A percentile compares a stretch with the other conserved stretches of the same genome.
Conservation (phyloP, 2,329 filamentous ascomycete species). For the Bipolaris oryzae region DNA sequence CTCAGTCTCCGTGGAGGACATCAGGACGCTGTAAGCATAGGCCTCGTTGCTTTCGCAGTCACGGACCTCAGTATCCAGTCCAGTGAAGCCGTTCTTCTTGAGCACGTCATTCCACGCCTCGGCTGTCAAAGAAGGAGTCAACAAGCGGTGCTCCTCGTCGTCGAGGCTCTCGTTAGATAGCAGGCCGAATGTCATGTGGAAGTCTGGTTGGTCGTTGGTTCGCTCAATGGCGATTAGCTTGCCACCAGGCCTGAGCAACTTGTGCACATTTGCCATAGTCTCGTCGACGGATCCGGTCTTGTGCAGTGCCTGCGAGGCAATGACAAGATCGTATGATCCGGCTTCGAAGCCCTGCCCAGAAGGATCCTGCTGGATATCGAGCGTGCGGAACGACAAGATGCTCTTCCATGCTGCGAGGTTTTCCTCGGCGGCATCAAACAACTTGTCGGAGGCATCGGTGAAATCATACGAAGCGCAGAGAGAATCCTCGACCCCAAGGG, state of each 20-base stretch:
- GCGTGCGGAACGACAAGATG: not conserved
- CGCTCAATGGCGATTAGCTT: slow-evolving; percentile 1
- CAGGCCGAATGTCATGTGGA: not conserved
- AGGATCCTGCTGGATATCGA: slow-evolving; percentile 9
- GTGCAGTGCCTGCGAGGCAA: slow-evolving; percentile 45
- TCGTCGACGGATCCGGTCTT: slow-evolving; percentile 12
- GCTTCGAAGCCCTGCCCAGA: slow-evolving; percentile 18
- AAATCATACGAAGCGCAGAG: not conserved
- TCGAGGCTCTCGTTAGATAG: not conserved
- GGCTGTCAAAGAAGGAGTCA: not conserved
- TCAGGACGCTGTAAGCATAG: not conserved
- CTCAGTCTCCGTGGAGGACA: not conserved
- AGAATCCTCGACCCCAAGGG: not conserved
- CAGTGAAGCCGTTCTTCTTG: not conserved
- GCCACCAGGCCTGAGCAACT: slow-evolving; percentile 17
- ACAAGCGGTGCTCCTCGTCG: not conserved
- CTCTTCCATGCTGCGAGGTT: not conserved
- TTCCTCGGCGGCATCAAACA: not conserved
- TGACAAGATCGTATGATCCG: slow-evolving; percentile 20
- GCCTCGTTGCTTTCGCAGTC: not conserved
- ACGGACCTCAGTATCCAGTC: not conserved
- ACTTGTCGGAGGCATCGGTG: not conserved
- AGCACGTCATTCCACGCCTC: not conserved
- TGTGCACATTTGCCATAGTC: slow-evolving; percentile 24
- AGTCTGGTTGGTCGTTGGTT: not conserved